These are phyloP conservation scores for Colletotrichum endophyticum DNA, from an alignment of 2,329 filamentous ascomycete species.

Conservation along the genomic window DNA sequence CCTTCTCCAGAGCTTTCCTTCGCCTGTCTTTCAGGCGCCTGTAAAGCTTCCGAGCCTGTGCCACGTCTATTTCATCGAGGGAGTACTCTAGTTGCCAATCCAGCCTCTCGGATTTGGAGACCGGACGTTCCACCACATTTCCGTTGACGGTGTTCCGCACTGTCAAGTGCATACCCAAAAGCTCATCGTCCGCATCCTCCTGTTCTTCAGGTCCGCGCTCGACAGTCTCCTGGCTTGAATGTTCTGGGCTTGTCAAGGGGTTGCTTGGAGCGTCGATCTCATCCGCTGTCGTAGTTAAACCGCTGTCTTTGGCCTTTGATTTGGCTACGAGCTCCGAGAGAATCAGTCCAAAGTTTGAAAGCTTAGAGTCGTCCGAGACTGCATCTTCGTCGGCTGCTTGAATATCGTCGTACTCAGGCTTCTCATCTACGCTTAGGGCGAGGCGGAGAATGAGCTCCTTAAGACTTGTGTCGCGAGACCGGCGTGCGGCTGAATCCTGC, in stretches of 20 bases:
- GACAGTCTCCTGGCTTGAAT: background rate
- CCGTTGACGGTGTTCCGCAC: constrained; percentile 77
- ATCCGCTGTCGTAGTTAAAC: background rate
- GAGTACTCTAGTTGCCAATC: constrained; percentile 83
- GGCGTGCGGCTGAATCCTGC: background rate
- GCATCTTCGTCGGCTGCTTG: constrained; percentile 27
- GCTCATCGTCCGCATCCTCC: constrained; percentile 29
- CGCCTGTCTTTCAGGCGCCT: constrained; percentile 60
- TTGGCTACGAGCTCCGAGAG: constrained; percentile 51
- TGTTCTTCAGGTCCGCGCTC: background rate
- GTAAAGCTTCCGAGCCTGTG: constrained; percentile 59
- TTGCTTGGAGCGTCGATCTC: background rate
- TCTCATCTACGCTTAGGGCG: constrained; percentile 49
- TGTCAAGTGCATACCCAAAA: constrained; percentile 75
- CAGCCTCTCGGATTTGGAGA: constrained; percentile 38
- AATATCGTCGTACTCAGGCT: constrained; percentile 22
- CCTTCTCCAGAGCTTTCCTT: constrained; percentile 43
- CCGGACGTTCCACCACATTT: constrained; percentile 64
- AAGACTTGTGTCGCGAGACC: constrained; percentile 28
- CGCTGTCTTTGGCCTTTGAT: background rate
- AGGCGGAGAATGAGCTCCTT: constrained; percentile 59
- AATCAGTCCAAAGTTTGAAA: constrained; percentile 56
- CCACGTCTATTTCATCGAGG: constrained; percentile 63
- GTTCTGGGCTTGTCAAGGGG: background rate
- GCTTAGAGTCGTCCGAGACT: constrained; percentile 37